Base-by-base conservation (phyloP, 2,329 filamentous ascomycete species). In the Colletotrichum sp. region DNA sequence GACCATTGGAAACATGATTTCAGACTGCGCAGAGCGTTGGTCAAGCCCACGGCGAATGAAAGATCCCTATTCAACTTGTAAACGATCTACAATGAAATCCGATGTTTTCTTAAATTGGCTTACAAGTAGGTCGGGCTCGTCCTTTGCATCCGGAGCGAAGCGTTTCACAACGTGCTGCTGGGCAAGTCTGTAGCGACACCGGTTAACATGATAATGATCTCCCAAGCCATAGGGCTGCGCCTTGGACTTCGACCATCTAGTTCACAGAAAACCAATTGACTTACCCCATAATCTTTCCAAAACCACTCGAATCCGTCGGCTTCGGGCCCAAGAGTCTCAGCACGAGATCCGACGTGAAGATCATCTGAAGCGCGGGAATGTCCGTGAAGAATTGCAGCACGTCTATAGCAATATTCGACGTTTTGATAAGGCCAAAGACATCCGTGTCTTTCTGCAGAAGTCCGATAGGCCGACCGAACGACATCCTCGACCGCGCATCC, bases 1-100 rank as follows among this genome's bases (percentile, higher is more conserved):
- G 16, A 86, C 48, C 72, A 74, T 72, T 7, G 68, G 72, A 19
- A 74, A 74, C 72, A 74, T 74, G n/a, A 74, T 59, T 15, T 74
- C 72, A 15, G 72, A 59, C 32, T 74, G 44, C 2, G 72, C 60
- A 1, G 72, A 74, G 44, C 72, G 72, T 13, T 12, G 68, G n/a
- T 74, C 72, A 15, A 74, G 68, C 1, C 72, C 72, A 22, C 48
- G 72, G 12, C 72, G 72, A 34, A 71, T 28, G 4, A 74, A 74
- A 2, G 72, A 74, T 2, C 72, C 72, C 72, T 71, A 16, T 44
- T 5, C 6, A 36, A 22, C 22, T 13, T 13, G 52, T 74, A n/a
- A 74, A n/a, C 3, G 25, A 16, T 13, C 1, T 16, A 16, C 9
- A n/a, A 32, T 30, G 13, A 52, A 27, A 22, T 2, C 7, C 32